Percentiles rank a stretch among this genome's conserved stretches.
Evolutionary conservation across 2,329 filamentous ascomycete genomes (phyloP).

Genomic region (Diaporthe destruens): DNA sequence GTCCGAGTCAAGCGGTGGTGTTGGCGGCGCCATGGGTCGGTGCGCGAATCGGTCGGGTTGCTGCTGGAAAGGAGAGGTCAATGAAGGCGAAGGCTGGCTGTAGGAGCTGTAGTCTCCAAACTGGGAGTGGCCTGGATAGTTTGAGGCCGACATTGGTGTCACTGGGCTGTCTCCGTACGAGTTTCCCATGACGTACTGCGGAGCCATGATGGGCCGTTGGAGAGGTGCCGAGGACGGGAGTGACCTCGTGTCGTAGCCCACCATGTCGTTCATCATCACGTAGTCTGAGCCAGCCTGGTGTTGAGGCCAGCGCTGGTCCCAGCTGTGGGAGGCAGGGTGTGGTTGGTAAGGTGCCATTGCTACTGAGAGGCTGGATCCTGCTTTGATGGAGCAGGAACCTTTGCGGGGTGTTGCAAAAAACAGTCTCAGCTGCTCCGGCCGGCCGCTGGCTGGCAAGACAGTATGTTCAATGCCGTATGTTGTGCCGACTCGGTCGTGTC

Average conservation of each 20-base stretch:
- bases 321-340: slow-evolving; percentile 59
- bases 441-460: slow-evolving; percentile 17
- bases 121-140: slow-evolving; percentile 57
- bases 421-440: slow-evolving; percentile 29
- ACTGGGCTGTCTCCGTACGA: slow-evolving; percentile 60
- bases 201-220: slow-evolving; percentile 58
- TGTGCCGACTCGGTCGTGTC: slow-evolving; percentile 4
- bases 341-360: slow-evolving; percentile 63
- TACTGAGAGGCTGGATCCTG: slow-evolving; percentile 49
- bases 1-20: slow-evolving; percentile 49
- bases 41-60: slow-evolving; percentile 40
- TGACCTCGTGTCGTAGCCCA: slow-evolving; percentile 63
- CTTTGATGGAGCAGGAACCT: slow-evolving; percentile 43
- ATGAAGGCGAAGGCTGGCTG: slow-evolving; percentile 48
- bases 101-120: slow-evolving; percentile 60
- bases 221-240: slow-evolving; percentile 52
- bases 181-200: slow-evolving; percentile 61
- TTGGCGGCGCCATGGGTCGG: slow-evolving; percentile 41
- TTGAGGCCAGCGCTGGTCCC: slow-evolving; percentile 69
- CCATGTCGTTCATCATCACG: slow-evolving; percentile 62
- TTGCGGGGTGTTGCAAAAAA: slow-evolving; percentile 28
- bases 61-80: slow-evolving; percentile 48
- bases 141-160: slow-evolving; percentile 56
- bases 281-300: slow-evolving; percentile 58
- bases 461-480: slow-evolving; percentile 4